Percentiles rank a stretch among this genome's conserved stretches.
These are phyloP conservation scores for Debaryomyces coudertii DNA, from an alignment of 1,139 yeast species.

Conservation along the genomic window DNA sequence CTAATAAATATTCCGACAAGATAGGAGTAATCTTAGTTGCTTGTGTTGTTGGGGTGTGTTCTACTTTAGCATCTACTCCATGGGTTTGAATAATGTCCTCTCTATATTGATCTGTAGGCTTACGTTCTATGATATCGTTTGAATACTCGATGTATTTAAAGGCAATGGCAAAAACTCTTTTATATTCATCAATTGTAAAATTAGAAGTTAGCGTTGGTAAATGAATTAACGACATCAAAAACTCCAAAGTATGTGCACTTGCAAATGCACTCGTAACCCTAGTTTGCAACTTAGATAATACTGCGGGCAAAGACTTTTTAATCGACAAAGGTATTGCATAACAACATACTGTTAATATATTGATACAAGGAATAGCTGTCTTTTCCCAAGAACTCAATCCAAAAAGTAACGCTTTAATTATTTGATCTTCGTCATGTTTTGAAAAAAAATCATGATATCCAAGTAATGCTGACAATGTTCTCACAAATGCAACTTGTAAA, in stretches of 20 bases:
- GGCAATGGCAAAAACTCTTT: conserved; percentile 80
- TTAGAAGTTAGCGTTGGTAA: conserved; percentile 71
- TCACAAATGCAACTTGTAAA: conserved; percentile 65
- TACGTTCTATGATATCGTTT: conserved; percentile 47
- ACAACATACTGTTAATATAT: conserved; percentile 75
- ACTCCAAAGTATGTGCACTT: conserved; percentile 76
- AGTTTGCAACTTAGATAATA: conserved; percentile 71
- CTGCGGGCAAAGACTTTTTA: conserved; percentile 66
- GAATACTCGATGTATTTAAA: conserved; percentile 79
- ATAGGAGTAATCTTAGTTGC: conserved; percentile 46
- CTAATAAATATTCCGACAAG: conserved; percentile 61
- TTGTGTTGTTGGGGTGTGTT: conserved; percentile 53
- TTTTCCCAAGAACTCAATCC: conserved; percentile 79
- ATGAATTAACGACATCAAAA: conserved; percentile 65
- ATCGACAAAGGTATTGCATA: conserved; percentile 78
- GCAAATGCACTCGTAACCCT: conserved; percentile 71
- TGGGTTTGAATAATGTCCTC: conserved; percentile 28
- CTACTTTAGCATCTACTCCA: conserved; percentile 48
- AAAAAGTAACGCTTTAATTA: conserved; percentile 63
- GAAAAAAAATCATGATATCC: conserved; percentile 65
- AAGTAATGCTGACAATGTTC: conserved; percentile 66
- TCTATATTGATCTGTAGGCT: conserved; percentile 11
- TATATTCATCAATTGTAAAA: conserved; percentile 76
- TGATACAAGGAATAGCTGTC: conserved; percentile 78
- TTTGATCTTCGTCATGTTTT: conserved; percentile 67